Conservation (phyloP, 768 basidiomycete genomes). For the Mycena belliarum region DNA sequence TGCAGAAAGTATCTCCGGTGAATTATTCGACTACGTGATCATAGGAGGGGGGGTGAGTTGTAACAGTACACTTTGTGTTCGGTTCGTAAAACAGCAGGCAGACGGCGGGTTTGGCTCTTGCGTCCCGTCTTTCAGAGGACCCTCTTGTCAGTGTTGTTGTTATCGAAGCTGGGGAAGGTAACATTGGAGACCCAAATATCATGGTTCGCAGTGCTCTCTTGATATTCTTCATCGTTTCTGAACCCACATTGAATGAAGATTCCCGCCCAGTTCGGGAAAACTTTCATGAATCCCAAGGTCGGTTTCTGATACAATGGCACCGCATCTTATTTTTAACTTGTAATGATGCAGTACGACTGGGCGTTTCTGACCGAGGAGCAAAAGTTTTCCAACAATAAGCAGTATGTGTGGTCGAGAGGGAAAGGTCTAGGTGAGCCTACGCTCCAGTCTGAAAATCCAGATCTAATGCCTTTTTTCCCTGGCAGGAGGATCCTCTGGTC, state of each 20-base stretch:
- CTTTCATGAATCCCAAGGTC: not conserved
- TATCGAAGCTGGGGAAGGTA: slow-evolving; percentile 37
- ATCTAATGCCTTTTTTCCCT: not conserved
- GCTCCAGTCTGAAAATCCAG: not conserved
- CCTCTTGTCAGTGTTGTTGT: slow-evolving; percentile 38
- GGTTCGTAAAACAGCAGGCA: not conserved
- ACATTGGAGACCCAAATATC: slow-evolving; percentile 36
- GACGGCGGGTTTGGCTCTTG: slow-evolving; percentile 44
- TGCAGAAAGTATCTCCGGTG: no score
- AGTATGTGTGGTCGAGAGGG: slow-evolving; percentile 32
- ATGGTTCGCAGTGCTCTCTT: slow-evolving; percentile 34
- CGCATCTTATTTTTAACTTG: no score
- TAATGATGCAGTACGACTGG: slow-evolving; percentile 35
- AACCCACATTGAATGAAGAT: slow-evolving; percentile 17
- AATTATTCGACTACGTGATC: no score
- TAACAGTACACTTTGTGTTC: no score
- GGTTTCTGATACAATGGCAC: no score
- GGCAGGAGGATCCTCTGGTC: slow-evolving; percentile 44
- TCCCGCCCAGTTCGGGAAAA: no score
- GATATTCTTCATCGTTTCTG: slow-evolving; percentile 28
- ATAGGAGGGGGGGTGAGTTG: no score
- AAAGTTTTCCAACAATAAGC: slow-evolving; percentile 26
- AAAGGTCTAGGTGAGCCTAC: slow-evolving; percentile 32
- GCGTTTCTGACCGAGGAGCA: slow-evolving; percentile 33
- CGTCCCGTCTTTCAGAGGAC: slow-evolving; percentile 44